Base-by-base conservation (phyloP, 1,139 yeast genomes). In the Debaryomycetaceae sp. region DNA sequence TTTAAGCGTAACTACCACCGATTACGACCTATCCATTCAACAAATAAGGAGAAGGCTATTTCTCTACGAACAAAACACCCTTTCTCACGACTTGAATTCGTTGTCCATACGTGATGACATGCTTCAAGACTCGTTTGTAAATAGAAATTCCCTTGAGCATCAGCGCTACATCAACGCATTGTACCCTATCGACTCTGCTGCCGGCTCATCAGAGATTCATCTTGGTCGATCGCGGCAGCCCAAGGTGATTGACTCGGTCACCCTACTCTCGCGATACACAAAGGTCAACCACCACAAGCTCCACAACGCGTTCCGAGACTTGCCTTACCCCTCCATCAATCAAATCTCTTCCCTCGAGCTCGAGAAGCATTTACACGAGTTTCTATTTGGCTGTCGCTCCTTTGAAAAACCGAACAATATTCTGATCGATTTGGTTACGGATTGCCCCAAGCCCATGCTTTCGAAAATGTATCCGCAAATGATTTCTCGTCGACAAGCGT, bases 291-390 rank as follows among this genome's bases (percentile, higher is more conserved):
- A 57, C 32, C 33, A 41, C 14, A 33, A 37, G 19, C 41, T 65
- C 6, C 62, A 39, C 35, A 42, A 45, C 16, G 44, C 55, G n/a
- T 68, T 61, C 38, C 15, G 21, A 15, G 45, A 49, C 6, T 40
- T 65, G 8, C 68, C 70, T 1, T 30, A 37, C 3, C 61, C 65
- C 6, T 53, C 49, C 14, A 58, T 64, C 4, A 38, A 48, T 4
- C 51, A 53, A 30, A 43, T 66, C 27, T 34, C 44, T 4, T 51
- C 58, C 4, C 37, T 43, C 7, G 66, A 67, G 37, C 46, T 68
- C 22, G 63, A 66, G 33, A 51, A 49, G 7, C 50, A 70, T 22
- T 33, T 69, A 15, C 32, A 40, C 3, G 40, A 39, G 22, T 52
- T 63, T 30, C 37, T 57, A 4, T 30, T 30, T 29, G 28, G 33